These are phyloP conservation scores for Saprolegnia diclina DNA, from an alignment of 352 stramenopile species.

Conservation along the genomic window DNA sequence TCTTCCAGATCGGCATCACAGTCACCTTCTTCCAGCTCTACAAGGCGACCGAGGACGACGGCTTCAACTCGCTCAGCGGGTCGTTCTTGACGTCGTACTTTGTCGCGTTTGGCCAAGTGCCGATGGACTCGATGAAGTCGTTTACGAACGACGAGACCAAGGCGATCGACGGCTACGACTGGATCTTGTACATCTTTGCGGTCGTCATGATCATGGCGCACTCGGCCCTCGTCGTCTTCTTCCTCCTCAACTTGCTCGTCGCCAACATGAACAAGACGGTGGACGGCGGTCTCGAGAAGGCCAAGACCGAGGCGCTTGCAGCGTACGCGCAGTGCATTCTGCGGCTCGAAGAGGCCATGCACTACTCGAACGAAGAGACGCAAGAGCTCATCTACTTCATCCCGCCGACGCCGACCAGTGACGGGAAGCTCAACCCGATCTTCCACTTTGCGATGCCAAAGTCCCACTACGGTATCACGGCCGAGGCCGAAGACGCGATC, in stretches of 20 bases:
- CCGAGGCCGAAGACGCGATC: background rate
- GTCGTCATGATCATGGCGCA: slow-evolving; percentile 8
- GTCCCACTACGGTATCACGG: background rate
- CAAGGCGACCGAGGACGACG: background rate
- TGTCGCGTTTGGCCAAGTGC: slow-evolving; percentile 11
- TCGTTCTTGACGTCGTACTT: slow-evolving; percentile 17
- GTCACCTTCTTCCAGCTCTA: slow-evolving; percentile 14
- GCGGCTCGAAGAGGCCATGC: background rate
- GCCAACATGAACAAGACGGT: slow-evolving; percentile 18
- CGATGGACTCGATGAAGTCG: background rate
- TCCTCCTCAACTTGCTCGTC: slow-evolving; percentile 13
- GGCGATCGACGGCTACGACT: background rate
- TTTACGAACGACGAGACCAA: background rate
- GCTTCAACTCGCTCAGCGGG: background rate
- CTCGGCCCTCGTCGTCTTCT: slow-evolving; percentile 3
- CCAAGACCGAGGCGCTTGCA: slow-evolving; percentile 5
- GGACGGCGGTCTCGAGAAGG: slow-evolving; percentile 2
- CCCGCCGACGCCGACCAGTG: background rate
- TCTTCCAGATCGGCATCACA: slow-evolving; percentile 15
- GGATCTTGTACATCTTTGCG: background rate
- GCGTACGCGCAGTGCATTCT: slow-evolving; percentile 6
- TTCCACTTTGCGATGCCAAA: background rate
- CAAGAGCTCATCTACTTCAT: slow-evolving; percentile 13
- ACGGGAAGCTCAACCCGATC: background rate
- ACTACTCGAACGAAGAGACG: background rate